Evolutionary conservation across 768 basidiomycete genomes (phyloP), one percentile per base, ranked within the genome.

Genomic region (Xerocomus brunneocitrinus): DNA sequence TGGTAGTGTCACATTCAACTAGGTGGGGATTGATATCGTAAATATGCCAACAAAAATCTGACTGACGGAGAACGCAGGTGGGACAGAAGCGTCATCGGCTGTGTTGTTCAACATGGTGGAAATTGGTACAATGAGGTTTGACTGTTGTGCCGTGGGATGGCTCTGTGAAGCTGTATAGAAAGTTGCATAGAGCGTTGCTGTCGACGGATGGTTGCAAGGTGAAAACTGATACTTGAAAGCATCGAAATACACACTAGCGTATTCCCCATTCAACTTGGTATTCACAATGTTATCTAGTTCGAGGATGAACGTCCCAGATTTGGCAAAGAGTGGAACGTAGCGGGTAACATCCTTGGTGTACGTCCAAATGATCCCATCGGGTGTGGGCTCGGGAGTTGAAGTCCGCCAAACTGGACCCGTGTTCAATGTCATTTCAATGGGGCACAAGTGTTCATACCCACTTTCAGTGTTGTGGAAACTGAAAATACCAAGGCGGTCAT

Each of bases 381-480:
- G 60, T 0, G 82, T 84, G 0, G 89, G 89, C 66, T 91, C 89
- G 0, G 88, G 83, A 16, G 89, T 91, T 0, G 87, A 89, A 19
- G 85, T 89, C 35, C 89, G 76, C 89, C 88, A 89, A 47, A 89
- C 85, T 87, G 44, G 27, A 44, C 6, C 3, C 28, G 30, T 47
- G 36, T 50, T 48, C 14, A 49, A 40, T 24, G 4, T 32, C 3
- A 39, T 14, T 16, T 40, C 8, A 16, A 40, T 13, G 19, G 47
- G 8, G 39, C 28, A 45, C 34, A 43, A 28, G 42, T 9, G n/a
- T 12, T 25, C 24, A 3, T 31, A 63, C 81, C 55, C 60, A 87
- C 85, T 87, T 67, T 90, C 89, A 7, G 87, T 85, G 61, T 88
- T 83, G 31, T 87, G 82, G 63, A 89, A 84, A 5, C 85, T 86